phyloP scores from a whole-genome alignment of 2,329 filamentous ascomycete species.

The Domatiomyces globalis region DNA sequence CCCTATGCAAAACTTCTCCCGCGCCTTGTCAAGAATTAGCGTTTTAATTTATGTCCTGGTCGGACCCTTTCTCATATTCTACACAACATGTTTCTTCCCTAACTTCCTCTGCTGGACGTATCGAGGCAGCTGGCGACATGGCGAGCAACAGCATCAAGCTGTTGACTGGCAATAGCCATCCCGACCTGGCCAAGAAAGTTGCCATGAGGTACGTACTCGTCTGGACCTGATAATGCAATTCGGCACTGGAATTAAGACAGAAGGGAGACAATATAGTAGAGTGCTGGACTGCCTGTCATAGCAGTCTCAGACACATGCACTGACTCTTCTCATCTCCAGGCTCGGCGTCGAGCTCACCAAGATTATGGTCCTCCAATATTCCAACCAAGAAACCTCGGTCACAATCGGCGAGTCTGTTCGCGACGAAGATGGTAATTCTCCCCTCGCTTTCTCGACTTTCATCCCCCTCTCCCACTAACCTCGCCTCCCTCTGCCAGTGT shows the following conservation, averaged over 20 bases:
- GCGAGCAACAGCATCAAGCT: conserved; percentile 57
- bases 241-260: neutral
- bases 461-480: conserved; percentile 2
- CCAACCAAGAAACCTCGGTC: conserved; percentile 50
- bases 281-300: conserved; percentile 1
- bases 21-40: neutral
- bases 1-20: neutral
- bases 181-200: conserved; percentile 55
- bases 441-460: conserved; percentile 1
- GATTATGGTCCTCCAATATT: conserved; percentile 54
- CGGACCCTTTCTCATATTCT: conserved; percentile 6
- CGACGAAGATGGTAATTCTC: conserved; percentile 70
- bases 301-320: neutral
- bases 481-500: conserved; percentile 43
- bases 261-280: neutral
- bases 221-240: neutral
- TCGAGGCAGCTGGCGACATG: conserved; percentile 32
- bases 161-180: conserved; percentile 61
- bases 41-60: neutral
- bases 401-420: conserved; percentile 92
- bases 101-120: conserved; percentile 5
- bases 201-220: conserved; percentile 43
- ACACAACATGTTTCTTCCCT: conserved; percentile 13
- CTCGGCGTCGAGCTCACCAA: conserved; percentile 54
- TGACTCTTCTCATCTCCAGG: conserved; percentile 24